Base-by-base conservation (phyloP, 2,329 filamentous ascomycete genomes). In the Colletotrichum tropicicola region DNA sequence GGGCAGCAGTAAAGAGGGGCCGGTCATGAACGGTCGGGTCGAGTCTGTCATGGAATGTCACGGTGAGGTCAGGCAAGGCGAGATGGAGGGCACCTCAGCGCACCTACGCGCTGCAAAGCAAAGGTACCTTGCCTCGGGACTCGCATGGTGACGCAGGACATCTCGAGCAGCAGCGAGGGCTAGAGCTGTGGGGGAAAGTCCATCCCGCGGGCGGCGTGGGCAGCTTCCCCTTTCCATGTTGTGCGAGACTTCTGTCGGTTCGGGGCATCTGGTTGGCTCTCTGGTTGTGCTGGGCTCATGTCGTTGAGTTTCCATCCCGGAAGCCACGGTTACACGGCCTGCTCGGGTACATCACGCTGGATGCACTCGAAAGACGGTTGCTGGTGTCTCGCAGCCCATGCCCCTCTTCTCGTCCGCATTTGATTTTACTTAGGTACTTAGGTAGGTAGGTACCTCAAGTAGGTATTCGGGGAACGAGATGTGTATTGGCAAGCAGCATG, bases 1-100 rank as follows among this genome's bases (percentile, higher is more conserved):
- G 60, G 56, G 48, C 37, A 48, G 39, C 47, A 48, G 41, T 25
- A 39, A 60, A 53, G 60, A 37, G 60, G 48, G 60, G 60, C 56
- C 60, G 60, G 45, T 23, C 59, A 44, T 21, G 23, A 52, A 44
- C 28, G 54, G 37, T 43, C 48, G n/a, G 12, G 32, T 21, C 27
- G 21, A 21, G 48, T 37, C 35, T 43, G 25, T 17, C 47, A 59
- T 32, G 27, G 21, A 1, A 51, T 44, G 35, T 49, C 59, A 58
- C 35, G n/a, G 4, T 30, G n/a, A 48, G 30, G 49, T 39, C 21
- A 52, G 49, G 21, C 15, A 39, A 37, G 32, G n/a, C n/a, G n/a
- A 35, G 6, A 15, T 12, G 30, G 15, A 35, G 30, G 32, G 12
- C n/a, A 35, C 32, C n/a, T n/a, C n/a, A n/a, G n/a, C n/a, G 32